Evolutionary conservation across 2,329 filamentous ascomycete species (phyloP).

Genomic region (Zelopaecilomyces penicillatus): DNA sequence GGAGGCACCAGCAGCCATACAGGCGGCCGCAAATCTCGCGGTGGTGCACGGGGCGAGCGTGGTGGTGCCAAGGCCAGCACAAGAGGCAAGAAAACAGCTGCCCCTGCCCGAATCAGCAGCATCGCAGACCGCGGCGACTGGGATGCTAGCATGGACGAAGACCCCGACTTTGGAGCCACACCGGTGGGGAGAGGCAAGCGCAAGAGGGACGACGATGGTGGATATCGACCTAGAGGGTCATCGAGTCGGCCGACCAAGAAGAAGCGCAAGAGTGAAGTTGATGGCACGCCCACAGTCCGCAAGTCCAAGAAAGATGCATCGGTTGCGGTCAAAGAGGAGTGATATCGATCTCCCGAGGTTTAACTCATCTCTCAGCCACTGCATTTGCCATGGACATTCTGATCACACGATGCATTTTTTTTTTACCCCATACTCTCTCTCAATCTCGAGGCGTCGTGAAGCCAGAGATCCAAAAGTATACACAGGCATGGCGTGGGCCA

Average conservation of each 20-base stretch:
- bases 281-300: constrained; percentile 25
- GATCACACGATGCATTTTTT: no score
- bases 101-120: constrained; percentile 14
- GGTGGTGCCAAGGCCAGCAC: constrained; percentile 32
- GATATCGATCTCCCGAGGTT: constrained; percentile 8
- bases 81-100: constrained; percentile 27
- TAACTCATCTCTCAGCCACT: no score
- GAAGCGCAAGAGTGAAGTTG: constrained; percentile 49
- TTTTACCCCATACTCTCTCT: no score
- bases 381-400: no score
- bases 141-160: constrained; percentile 33
- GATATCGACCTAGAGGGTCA: constrained; percentile 52
- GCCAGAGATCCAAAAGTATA: no score
- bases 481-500: no score
- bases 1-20: constrained; percentile 11
- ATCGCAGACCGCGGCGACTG: constrained; percentile 18
- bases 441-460: no score
- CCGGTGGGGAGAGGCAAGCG: constrained; percentile 32
- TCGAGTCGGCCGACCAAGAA: constrained; percentile 45
- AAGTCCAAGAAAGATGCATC: constrained; percentile 28
- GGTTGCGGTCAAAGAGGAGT: constrained; percentile 21
- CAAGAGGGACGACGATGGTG: constrained; percentile 52
- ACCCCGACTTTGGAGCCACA: constrained; percentile 24
- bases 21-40: constrained; percentile 27
- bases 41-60: constrained; percentile 22